phyloP scores from a whole-genome alignment of 2,329 filamentous ascomycete genomes.

The Xylariales sp. region DNA sequence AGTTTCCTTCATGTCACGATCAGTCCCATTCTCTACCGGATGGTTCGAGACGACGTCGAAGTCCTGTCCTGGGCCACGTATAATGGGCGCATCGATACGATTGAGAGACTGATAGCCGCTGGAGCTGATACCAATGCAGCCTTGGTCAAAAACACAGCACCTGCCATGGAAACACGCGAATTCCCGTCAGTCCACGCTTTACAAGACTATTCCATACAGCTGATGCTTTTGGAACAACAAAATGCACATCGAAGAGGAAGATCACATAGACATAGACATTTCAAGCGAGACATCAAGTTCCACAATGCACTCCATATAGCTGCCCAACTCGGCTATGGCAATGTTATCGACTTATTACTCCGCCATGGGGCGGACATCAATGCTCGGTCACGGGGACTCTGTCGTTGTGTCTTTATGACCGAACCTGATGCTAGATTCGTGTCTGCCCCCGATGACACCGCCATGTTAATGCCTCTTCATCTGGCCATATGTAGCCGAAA shows the following conservation, averaged over 20 bases:
- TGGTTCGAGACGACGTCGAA: constrained; percentile 11
- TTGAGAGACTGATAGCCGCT: constrained; percentile 13
- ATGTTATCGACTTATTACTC: constrained; percentile 16
- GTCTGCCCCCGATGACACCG: not conserved
- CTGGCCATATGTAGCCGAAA: not conserved
- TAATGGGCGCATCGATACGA: constrained; percentile 10
- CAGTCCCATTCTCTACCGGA: constrained; percentile 11
- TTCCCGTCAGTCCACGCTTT: too few relatives aligned
- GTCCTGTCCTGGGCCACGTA: constrained; percentile 16
- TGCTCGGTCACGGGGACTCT: constrained; percentile 14
- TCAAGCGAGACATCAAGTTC: constrained; percentile 8
- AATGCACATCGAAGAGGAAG: not conserved
- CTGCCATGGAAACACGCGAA: too few relatives aligned
- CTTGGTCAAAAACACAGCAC: constrained; percentile 1
- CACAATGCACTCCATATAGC: constrained; percentile 20
- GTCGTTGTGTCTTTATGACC: constrained; percentile 9
- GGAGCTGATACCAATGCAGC: constrained; percentile 16
- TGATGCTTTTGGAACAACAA: not conserved
- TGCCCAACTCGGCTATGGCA: constrained; percentile 13
- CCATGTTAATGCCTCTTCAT: constrained; percentile 1
- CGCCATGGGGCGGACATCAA: constrained; percentile 17
- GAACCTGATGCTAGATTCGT: not conserved
- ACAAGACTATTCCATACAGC: too few relatives aligned
- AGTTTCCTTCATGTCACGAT: constrained; percentile 10
- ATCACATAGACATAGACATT: not conserved